Percentiles rank a stretch among this genome's conserved stretches.
phyloP scores from a whole-genome alignment of 2,329 filamentous ascomycete species.

The Knufia petricola region DNA sequence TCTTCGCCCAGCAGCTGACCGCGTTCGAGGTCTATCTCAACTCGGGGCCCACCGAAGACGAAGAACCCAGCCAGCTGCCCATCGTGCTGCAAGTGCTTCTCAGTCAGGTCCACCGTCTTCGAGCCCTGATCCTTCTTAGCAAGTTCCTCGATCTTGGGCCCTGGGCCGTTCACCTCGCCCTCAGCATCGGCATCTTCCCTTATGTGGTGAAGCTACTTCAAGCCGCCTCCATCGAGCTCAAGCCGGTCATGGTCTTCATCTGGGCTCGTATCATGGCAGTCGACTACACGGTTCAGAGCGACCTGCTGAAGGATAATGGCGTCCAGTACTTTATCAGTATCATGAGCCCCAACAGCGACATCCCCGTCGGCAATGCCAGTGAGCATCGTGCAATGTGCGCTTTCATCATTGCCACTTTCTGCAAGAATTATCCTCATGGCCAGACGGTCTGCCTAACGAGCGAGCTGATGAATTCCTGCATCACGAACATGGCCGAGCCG shows the following conservation, averaged over 20 bases:
- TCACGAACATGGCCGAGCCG: conserved; percentile 71
- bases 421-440: conserved; percentile 85
- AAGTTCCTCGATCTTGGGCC: conserved; percentile 91
- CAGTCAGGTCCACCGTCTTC: conserved; percentile 85
- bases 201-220: conserved; percentile 97
- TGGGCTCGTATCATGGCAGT: conserved; percentile 95
- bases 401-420: conserved; percentile 94
- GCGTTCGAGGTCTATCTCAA: conserved; percentile 93
- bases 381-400: conserved; percentile 99
- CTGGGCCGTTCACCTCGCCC: conserved; percentile 95
- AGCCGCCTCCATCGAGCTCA: conserved; percentile 86
- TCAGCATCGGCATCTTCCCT: conserved; percentile 97
- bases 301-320: conserved; percentile 91
- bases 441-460: conserved; percentile 85
- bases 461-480: conserved; percentile 63
- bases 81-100: conserved; percentile 92
- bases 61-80: conserved; percentile 85
- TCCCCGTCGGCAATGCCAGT: conserved; percentile 77
- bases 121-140: conserved; percentile 82
- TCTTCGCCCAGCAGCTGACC: conserved; percentile 94
- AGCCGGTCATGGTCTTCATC: conserved; percentile 98
- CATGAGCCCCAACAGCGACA: conserved; percentile 69
- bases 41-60: conserved; percentile 72
- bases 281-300: conserved; percentile 84
- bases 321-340: conserved; percentile 96